Evolutionary conservation across 2,329 filamentous ascomycete genomes (phyloP).

Genomic region (Colletotrichum lentis): DNA sequence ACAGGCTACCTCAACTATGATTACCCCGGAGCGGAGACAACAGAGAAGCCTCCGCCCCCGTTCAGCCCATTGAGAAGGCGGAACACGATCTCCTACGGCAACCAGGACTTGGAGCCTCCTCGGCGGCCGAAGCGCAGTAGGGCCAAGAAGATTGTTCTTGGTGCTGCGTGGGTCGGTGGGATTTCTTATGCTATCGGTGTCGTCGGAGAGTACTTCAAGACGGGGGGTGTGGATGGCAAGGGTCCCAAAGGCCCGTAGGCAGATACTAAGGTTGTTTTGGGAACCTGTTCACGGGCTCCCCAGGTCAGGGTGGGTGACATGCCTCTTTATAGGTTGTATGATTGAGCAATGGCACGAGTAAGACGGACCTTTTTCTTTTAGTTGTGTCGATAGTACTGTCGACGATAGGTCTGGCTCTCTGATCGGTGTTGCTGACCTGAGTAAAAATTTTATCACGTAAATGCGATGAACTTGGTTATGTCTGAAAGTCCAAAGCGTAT

Average conservation of each 20-base stretch:
- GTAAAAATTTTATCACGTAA: neutral
- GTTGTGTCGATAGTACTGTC: conserved; percentile 22
- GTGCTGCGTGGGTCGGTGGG: conserved; percentile 63
- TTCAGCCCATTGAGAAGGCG: conserved; percentile 52
- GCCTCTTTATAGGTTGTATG: conserved; percentile 1
- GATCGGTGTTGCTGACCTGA: neutral
- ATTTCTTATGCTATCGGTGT: conserved; percentile 67
- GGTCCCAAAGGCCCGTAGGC: conserved; percentile 43
- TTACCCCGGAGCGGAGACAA: conserved; percentile 45
- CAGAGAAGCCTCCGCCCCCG: conserved; percentile 47
- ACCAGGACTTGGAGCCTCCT: conserved; percentile 49
- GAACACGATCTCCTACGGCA: conserved; percentile 52
- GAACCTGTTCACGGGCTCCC: neutral
- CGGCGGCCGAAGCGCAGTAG: conserved; percentile 54
- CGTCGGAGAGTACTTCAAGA: conserved; percentile 65
- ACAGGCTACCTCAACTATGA: conserved; percentile 73
- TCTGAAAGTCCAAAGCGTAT: neutral
- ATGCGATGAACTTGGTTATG: too few relatives aligned
- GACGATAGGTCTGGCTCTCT: conserved; percentile 12
- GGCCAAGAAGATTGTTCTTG: conserved; percentile 60
- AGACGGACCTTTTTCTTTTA: neutral
- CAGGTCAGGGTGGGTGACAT: neutral
- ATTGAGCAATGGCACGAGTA: neutral
- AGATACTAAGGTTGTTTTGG: too few relatives aligned
- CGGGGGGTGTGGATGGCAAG: conserved; percentile 54